Percentiles rank a stretch among this genome's conserved stretches.
phyloP scores from a whole-genome alignment of 441 rosid species.

The Arabidopsis hybrid region DNA sequence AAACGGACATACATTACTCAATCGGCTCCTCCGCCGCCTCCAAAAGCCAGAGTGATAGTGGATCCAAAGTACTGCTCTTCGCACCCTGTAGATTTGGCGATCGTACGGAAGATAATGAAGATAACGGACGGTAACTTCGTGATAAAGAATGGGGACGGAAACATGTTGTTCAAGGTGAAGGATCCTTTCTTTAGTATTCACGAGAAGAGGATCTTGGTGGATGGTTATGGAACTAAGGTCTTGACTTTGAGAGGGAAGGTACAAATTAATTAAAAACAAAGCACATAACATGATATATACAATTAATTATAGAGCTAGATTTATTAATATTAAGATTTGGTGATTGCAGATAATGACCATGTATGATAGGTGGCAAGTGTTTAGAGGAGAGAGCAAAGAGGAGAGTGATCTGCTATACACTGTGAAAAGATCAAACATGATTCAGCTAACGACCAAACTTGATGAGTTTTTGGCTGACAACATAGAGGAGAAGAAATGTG shows the following conservation, averaged over 20 bases:
- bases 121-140: slow-evolving; percentile 48
- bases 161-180: slow-evolving; percentile 53
- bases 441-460: slow-evolving; percentile 49
- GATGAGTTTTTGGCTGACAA: slow-evolving; percentile 55
- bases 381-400: slow-evolving; percentile 54
- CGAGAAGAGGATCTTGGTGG: slow-evolving; percentile 48
- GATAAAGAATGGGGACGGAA: slow-evolving; percentile 50
- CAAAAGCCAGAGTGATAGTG: slow-evolving; percentile 4
- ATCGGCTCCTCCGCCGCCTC: too few relatives aligned
- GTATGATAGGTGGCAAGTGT: slow-evolving; percentile 56
- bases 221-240: slow-evolving; percentile 49
- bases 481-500: slow-evolving; percentile 46
- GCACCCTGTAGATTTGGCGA: slow-evolving; percentile 46
- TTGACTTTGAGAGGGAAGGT: slow-evolving; percentile 52
- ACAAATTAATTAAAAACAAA: slow-evolving; percentile 4
- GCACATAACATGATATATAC: neutral
- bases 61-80: slow-evolving; percentile 48
- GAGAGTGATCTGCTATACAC: slow-evolving; percentile 50
- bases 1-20: too few relatives aligned
- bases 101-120: slow-evolving; percentile 47
- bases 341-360: slow-evolving; percentile 40
- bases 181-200: slow-evolving; percentile 42
- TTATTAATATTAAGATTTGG: neutral
- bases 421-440: slow-evolving; percentile 51
- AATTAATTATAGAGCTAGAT: too few relatives aligned